phyloP scores from a whole-genome alignment of 768 basidiomycete species.

The Hygrophorus pudorinus region DNA sequence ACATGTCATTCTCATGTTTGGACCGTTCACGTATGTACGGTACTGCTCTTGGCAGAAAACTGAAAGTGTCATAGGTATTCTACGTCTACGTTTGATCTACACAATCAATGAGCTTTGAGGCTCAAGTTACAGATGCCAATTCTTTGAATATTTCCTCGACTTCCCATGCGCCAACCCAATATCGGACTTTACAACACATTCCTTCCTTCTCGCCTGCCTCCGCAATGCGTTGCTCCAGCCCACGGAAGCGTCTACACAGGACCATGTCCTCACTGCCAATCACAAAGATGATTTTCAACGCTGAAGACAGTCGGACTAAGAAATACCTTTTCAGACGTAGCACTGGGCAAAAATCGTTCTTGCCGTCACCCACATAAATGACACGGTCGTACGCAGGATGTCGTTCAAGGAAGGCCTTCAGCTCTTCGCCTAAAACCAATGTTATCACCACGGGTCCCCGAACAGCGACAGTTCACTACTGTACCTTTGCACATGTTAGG shows the following conservation, averaged over 20 bases:
- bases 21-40: neutral
- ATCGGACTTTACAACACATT: constrained; percentile 61
- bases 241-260: constrained; percentile 70
- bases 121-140: constrained; percentile 15
- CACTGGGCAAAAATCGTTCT: constrained; percentile 92
- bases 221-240: constrained; percentile 68
- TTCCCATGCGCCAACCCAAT: constrained; percentile 96
- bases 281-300: neutral
- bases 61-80: neutral
- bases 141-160: constrained; percentile 72
- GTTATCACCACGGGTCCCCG: neutral
- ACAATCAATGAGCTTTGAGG: neutral
- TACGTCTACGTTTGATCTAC: too few relatives aligned
- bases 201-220: constrained; percentile 57
- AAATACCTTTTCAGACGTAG: constrained; percentile 65
- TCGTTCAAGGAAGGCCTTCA: constrained; percentile 67
- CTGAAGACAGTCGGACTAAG: neutral
- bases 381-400: constrained; percentile 64
- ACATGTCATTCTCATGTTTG: constrained; percentile 3
- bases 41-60: neutral
- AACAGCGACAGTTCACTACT: constrained; percentile 4
- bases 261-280: constrained; percentile 68
- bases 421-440: constrained; percentile 64
- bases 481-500: constrained; percentile 99
- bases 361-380: constrained; percentile 89